phyloP scores from a whole-genome alignment of 1,284 basidiomycete species.

The Cutaneotrichosporon curvatum region DNA sequence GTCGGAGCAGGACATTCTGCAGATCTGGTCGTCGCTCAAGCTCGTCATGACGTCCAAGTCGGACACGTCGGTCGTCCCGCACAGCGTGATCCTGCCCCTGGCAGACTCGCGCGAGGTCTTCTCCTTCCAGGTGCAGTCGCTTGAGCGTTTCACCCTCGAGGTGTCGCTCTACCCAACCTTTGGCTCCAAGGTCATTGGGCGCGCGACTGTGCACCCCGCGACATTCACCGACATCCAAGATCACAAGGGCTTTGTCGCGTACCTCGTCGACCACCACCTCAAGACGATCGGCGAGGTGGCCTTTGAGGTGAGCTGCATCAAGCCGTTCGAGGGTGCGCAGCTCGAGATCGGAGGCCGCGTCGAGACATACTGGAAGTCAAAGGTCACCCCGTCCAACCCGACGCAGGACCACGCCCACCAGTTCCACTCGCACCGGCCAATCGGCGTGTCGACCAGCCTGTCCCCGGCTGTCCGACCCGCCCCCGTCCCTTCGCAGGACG shows the following conservation, averaged over 20 bases:
- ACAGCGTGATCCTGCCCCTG: conserved; percentile 78
- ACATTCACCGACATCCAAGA: conserved; percentile 59
- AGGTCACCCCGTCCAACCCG: conserved; percentile 54
- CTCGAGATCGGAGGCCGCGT: conserved; percentile 92
- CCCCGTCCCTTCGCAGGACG: conserved; percentile 15
- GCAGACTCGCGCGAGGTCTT: conserved; percentile 74
- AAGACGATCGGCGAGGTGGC: conserved; percentile 93
- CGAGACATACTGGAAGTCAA: conserved; percentile 96
- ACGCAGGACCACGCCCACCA: conserved; percentile 47
- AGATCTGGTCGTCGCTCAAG: conserved; percentile 67
- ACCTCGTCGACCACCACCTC: conserved; percentile 85
- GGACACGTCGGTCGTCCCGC: conserved; percentile 74
- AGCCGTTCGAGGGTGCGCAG: conserved; percentile 85
- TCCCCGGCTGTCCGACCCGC: conserved; percentile 35
- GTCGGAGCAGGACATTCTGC: conserved; percentile 38
- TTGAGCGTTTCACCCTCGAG: conserved; percentile 74
- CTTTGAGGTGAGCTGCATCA: conserved; percentile 82
- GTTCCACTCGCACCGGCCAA: conserved; percentile 42
- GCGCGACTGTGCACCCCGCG: conserved; percentile 77
- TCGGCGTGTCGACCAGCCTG: conserved; percentile 29
- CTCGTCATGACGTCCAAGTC: conserved; percentile 81
- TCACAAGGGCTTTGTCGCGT: conserved; percentile 57
- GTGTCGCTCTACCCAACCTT: conserved; percentile 97
- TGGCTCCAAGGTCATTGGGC: conserved; percentile 94
- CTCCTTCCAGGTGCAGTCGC: conserved; percentile 73